Conservation (phyloP, 2,329 filamentous ascomycete species). For the Botrytis pseudocinerea region DNA sequence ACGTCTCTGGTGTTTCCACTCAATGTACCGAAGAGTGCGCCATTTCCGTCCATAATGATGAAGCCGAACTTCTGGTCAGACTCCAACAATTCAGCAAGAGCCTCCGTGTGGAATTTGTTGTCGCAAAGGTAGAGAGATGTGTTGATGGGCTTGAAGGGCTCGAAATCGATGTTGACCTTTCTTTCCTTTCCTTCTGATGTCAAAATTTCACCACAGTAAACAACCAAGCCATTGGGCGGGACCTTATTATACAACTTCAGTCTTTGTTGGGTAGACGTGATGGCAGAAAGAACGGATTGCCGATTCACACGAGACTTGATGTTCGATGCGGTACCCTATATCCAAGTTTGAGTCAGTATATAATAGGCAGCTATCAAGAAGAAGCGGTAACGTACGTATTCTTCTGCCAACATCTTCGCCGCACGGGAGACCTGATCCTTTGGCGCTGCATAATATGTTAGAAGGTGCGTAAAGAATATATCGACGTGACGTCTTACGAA, state of each 20-base stretch:
- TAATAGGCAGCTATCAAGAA: constrained; percentile 23
- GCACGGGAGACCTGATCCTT: constrained; percentile 97
- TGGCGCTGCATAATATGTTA: constrained; percentile 60
- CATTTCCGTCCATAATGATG: constrained; percentile 99
- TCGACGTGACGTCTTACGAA: constrained; percentile 63
- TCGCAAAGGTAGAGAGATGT: constrained; percentile 98
- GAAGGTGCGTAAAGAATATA: background rate
- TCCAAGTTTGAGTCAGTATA: constrained; percentile 10
- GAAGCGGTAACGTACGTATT: constrained; percentile 69
- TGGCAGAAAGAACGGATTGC: constrained; percentile 95
- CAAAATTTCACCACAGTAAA: constrained; percentile 99
- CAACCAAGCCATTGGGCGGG: constrained; percentile 92
- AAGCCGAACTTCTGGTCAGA: constrained; percentile 99
- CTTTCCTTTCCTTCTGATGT: constrained; percentile 97
- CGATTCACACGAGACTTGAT: constrained; percentile 99
- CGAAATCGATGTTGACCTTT: constrained; percentile 99
- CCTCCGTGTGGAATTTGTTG: constrained; percentile 99
- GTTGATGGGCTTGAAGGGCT: constrained; percentile 99
- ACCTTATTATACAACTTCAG: constrained; percentile 99
- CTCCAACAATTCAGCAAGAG: constrained; percentile 92
- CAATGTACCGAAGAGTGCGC: constrained; percentile 92
- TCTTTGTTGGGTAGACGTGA: constrained; percentile 98
- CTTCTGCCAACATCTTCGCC: constrained; percentile 99
- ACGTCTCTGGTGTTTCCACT: constrained; percentile 97
- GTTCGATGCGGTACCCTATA: constrained; percentile 95